Evolutionary conservation across 345 rosid species (phyloP), one percentile per base, ranked within the genome.

Genomic region (Bretschneidera sinensis): DNA sequence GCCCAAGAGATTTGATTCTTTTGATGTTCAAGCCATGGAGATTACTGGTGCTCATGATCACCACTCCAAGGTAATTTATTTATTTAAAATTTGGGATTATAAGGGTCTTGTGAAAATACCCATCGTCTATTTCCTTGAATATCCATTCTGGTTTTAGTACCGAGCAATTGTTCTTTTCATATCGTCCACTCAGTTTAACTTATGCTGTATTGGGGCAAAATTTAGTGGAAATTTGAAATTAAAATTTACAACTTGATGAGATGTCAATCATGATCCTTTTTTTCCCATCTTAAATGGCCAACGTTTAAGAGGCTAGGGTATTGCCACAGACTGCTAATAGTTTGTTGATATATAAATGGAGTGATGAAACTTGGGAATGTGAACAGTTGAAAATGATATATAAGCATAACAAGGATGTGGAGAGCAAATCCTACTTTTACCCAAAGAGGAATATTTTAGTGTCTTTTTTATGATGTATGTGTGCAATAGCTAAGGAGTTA

Each of bases 1-100:
- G 68, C 81, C 86, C 7, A 86, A 71, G 62, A 81, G 92, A 77
- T 81, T 55, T 55, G 87, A 94, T 71, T 90, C 96, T 72, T 80
- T 94, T 55, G 97, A 94, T 72, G 99, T 90, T 59, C 97, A 89
- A 80, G 91, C 99, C 52, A 87, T 94, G 99, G 97, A 85, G 68
- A 71, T 92, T 73, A 83, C 85, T 52, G 86, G 83, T 65, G 78
- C 80, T 74, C 83, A 70, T 64, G 70, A 63, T 33, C 86, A 83
- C 62, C 69, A 57, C 63, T 58, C 74, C 15, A 92, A 89, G 91
- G 96, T 89, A 57, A 15, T 28, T 25, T 17, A 28, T 22, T 52
- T 48, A n/a, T 39, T 39, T 39, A 2, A 39, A 39, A 7, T 39
- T 39, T 39, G 4, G 45, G 16, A 39, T 39, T 5, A 39, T n/a